These are phyloP conservation scores for Volvox reticuliferus DNA, from an alignment of 139 green algal species.

Conservation along the genomic window DNA sequence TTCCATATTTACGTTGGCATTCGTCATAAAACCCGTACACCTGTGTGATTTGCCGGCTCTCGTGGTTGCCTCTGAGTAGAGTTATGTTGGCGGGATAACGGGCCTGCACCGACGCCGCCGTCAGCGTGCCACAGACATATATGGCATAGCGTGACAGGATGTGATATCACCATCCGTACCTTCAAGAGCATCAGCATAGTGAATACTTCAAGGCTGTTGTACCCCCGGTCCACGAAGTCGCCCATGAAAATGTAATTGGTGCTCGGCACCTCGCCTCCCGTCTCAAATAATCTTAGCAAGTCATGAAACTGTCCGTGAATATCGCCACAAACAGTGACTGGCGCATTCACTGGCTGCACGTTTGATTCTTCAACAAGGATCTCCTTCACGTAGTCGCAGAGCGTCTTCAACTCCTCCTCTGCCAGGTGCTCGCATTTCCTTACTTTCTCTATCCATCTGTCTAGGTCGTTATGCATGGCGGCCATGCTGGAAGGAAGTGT, in stretches of 20 bases:
- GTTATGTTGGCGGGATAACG: conserved; percentile 96
- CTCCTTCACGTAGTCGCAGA: conserved; percentile 97
- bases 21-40: conserved; percentile 99
- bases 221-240: conserved; percentile 99
- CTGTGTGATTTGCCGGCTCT: conserved; percentile 97
- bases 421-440: conserved; percentile 89
- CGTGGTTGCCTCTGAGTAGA: conserved; percentile 98
- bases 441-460: conserved; percentile 95
- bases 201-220: conserved; percentile 99
- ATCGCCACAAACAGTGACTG: conserved; percentile 99
- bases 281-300: conserved; percentile 97
- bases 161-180: conserved; percentile 48
- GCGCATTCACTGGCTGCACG: conserved; percentile 97
- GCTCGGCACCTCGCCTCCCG: conserved; percentile 92
- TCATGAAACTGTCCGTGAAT: conserved; percentile 98
- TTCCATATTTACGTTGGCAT: conserved; percentile 98
- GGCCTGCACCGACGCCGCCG: conserved; percentile 56
- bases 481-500: neutral
- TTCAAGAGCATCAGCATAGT: conserved; percentile 99
- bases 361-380: conserved; percentile 99
- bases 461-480: conserved; percentile 70
- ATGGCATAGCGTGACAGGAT: neutral
- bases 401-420: conserved; percentile 96
- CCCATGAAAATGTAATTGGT: conserved; percentile 99
- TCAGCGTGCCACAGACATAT: neutral